Conservation (phyloP, 2,329 filamentous ascomycete species). For the Curvularia verruculosa region DNA sequence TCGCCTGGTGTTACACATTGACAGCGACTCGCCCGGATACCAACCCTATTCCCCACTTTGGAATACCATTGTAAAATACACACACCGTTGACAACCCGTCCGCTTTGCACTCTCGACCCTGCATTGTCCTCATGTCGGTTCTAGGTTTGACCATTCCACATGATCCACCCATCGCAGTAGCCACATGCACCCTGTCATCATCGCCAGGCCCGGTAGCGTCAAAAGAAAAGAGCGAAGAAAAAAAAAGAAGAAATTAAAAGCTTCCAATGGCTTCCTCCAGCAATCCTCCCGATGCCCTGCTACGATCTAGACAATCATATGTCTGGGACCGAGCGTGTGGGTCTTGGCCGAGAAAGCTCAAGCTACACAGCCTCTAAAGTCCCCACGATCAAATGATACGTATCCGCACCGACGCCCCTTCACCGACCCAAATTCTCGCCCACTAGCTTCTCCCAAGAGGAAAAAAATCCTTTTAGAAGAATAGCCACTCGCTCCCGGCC, state of each 20-base stretch:
- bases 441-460: neutral
- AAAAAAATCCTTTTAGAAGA: neutral
- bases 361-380: neutral
- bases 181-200: neutral
- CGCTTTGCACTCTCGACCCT: neutral
- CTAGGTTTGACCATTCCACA: neutral
- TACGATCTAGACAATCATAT: neutral
- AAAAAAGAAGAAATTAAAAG: neutral
- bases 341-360: neutral
- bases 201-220: neutral
- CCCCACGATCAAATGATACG: neutral
- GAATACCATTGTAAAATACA: neutral
- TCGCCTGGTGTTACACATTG: neutral
- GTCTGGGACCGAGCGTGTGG: conserved; percentile 1
- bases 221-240: no score
- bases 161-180: neutral
- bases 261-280: neutral
- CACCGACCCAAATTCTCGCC: neutral
- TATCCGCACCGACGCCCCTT: neutral
- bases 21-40: neutral
- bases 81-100: neutral
- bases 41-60: neutral
- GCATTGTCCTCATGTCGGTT: neutral
- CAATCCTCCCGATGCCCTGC: neutral
- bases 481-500: neutral